Evolutionary conservation across 2,329 filamentous ascomycete genomes (phyloP).

Genomic region (Fusarium mexicanum): DNA sequence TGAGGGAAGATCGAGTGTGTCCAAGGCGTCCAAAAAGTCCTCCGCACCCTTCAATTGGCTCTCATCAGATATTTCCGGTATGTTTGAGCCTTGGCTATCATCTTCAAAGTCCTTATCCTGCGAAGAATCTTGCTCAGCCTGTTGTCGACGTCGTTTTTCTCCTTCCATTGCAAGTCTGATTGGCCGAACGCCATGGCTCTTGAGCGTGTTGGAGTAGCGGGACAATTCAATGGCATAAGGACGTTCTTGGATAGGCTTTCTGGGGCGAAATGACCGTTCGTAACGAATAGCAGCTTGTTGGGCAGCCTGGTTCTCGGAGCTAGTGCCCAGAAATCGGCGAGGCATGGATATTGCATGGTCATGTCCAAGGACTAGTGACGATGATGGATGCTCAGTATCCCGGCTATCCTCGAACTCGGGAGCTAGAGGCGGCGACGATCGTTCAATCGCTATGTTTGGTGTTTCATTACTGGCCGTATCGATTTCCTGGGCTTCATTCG

Average conservation of each 20-base stretch:
- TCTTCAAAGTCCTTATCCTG: slow-evolving; percentile 64
- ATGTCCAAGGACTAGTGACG: neutral
- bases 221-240: slow-evolving; percentile 67
- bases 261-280: slow-evolving; percentile 64
- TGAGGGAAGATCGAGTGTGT: slow-evolving; percentile 39
- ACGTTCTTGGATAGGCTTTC: slow-evolving; percentile 70
- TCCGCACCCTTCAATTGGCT: slow-evolving; percentile 45
- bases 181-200: slow-evolving; percentile 64
- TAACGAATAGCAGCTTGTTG: slow-evolving; percentile 46
- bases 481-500: slow-evolving; percentile 5
- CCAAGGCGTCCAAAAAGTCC: slow-evolving; percentile 27
- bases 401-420: slow-evolving; percentile 35
- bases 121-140: slow-evolving; percentile 57
- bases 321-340: slow-evolving; percentile 28
- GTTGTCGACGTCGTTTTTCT: slow-evolving; percentile 46
- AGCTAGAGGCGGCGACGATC: slow-evolving; percentile 46
- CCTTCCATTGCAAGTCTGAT: slow-evolving; percentile 53
- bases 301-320: slow-evolving; percentile 36
- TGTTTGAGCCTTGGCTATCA: slow-evolving; percentile 57
- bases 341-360: slow-evolving; percentile 3
- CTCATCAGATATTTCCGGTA: slow-evolving; percentile 47
- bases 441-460: slow-evolving; percentile 50
- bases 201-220: slow-evolving; percentile 62
- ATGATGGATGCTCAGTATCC: neutral
- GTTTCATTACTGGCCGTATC: slow-evolving; percentile 46